phyloP scores from a whole-genome alignment of 2,329 filamentous ascomycete species.

The Curvularia lunata region DNA sequence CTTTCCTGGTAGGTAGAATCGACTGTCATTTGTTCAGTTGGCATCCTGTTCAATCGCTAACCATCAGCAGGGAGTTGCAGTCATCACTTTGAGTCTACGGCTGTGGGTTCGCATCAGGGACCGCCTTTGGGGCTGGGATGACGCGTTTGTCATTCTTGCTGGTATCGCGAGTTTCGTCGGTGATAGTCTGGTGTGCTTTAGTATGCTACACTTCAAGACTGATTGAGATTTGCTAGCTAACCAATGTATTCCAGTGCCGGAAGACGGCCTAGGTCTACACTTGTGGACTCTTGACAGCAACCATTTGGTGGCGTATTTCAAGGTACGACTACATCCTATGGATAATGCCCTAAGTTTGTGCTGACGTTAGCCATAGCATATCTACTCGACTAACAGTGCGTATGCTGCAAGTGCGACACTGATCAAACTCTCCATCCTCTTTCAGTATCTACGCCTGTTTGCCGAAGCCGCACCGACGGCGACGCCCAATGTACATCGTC shows the following conservation, averaged over 20 bases:
- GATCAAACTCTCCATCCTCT: conserved; percentile 48
- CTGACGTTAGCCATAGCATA: conserved; percentile 26
- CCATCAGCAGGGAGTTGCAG: conserved; percentile 29
- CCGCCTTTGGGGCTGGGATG: conserved; percentile 47
- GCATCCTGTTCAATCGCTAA: conserved; percentile 7
- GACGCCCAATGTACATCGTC: conserved; percentile 12
- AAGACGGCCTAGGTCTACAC: conserved; percentile 44
- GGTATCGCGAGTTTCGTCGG: conserved; percentile 32
- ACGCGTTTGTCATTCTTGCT: conserved; percentile 43
- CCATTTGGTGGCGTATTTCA: conserved; percentile 36
- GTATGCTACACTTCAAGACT: conserved; percentile 27
- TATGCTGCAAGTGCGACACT: conserved; percentile 43
- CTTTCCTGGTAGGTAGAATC: conserved; percentile 38
- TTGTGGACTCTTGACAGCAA: conserved; percentile 31
- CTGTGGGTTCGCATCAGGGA: conserved; percentile 40
- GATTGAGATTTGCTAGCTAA: background rate
- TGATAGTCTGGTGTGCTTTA: conserved; percentile 38
- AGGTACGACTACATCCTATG: conserved; percentile 23
- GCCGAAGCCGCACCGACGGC: conserved; percentile 26
- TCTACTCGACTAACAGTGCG: conserved; percentile 40
- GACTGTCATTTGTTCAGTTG: background rate
- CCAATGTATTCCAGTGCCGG: conserved; percentile 36
- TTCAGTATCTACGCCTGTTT: conserved; percentile 49
- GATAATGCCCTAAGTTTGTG: too few species aligned
- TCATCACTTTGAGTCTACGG: conserved; percentile 37